Conservation (phyloP, 202 grass and related monocot species). For the Setaria italica region DNA sequence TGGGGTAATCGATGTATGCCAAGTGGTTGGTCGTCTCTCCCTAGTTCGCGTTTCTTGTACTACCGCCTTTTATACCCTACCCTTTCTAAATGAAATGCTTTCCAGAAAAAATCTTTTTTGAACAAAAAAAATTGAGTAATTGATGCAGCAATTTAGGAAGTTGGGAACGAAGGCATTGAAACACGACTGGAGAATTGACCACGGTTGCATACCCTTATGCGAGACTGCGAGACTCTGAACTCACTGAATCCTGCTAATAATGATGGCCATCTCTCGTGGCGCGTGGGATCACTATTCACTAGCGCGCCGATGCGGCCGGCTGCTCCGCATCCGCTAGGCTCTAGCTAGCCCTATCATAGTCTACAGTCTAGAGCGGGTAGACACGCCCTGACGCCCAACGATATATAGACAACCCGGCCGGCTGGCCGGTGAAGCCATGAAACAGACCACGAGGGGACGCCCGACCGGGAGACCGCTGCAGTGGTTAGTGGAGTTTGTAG, state of each 20-base stretch:
- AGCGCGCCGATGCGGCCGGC: background rate
- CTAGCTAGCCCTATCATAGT: background rate
- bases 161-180: background rate
- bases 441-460: background rate
- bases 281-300: conserved; percentile 44
- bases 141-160: no score
- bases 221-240: background rate
- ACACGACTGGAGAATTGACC: background rate
- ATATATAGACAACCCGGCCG: conserved; percentile 25
- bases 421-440: background rate
- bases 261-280: conserved; percentile 42
- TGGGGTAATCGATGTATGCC: no score
- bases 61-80: no score
- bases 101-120: no score
- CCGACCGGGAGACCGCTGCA: background rate
- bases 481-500: no score
- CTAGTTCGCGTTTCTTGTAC: no score
- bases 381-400: background rate
- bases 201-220: background rate
- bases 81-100: no score
- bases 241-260: conserved; percentile 36
- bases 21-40: no score
- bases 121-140: no score
- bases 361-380: background rate
- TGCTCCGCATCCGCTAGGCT: background rate